Evolutionary conservation across 352 stramenopile species (phyloP).

Genomic region (Phytophthora hibernalis): DNA sequence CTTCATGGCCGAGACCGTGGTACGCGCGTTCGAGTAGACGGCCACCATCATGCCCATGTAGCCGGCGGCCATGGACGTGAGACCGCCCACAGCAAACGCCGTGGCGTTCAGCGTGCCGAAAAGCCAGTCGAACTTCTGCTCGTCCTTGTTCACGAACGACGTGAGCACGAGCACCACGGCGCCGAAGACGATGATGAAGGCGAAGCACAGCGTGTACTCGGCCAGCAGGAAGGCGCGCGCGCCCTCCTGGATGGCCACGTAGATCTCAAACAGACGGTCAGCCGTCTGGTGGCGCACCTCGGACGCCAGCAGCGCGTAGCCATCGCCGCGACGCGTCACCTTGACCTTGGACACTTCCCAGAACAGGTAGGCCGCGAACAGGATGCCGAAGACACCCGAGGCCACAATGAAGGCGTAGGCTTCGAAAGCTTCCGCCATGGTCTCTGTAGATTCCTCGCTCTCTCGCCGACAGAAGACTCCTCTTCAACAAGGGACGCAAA

Average conservation of each 20-base stretch:
- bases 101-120: conserved; percentile 95
- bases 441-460: conserved; percentile 19
- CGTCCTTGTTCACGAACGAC: conserved; percentile 91
- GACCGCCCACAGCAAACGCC: conserved; percentile 97
- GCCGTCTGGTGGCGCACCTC: conserved; percentile 85
- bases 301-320: conserved; percentile 77
- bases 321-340: conserved; percentile 84
- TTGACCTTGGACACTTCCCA: conserved; percentile 91
- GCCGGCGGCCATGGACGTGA: conserved; percentile 97
- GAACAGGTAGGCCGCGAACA: conserved; percentile 88
- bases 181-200: conserved; percentile 95
- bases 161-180: conserved; percentile 91
- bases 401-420: conserved; percentile 72
- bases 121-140: conserved; percentile 86
- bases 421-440: conserved; percentile 68
- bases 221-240: conserved; percentile 98
- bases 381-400: conserved; percentile 75
- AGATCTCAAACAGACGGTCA: conserved; percentile 93
- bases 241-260: conserved; percentile 97
- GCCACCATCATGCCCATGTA: conserved; percentile 99
- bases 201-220: conserved; percentile 98
- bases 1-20: conserved; percentile 97
- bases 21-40: conserved; percentile 99
- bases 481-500: conserved; percentile 53
- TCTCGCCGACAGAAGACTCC: conserved; percentile 2